phyloP scores from a whole-genome alignment of 2,329 filamentous ascomycete genomes.

The Zasmidium citrigriseum region DNA sequence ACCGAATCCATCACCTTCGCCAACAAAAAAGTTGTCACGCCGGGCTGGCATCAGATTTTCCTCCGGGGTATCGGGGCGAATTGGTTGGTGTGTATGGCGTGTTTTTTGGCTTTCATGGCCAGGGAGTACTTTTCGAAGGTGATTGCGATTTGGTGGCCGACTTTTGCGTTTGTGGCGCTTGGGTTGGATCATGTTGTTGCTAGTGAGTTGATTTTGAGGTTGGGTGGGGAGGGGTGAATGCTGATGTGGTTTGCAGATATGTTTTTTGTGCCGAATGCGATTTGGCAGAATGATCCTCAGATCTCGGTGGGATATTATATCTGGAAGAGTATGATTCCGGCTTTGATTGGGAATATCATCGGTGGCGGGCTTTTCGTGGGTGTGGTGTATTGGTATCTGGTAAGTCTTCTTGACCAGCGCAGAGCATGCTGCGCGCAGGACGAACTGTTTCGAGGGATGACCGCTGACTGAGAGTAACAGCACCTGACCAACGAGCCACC shows the following conservation, averaged over 20 bases:
- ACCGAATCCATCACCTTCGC: constrained; percentile 49
- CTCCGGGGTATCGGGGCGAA: constrained; percentile 56
- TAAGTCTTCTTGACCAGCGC: constrained; percentile 10
- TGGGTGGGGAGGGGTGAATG: too few species aligned
- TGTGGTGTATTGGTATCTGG: constrained; percentile 52
- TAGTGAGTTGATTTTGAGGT: constrained; percentile 55
- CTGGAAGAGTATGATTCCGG: constrained; percentile 59
- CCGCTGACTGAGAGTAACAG: constrained; percentile 3
- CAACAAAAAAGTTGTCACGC: constrained; percentile 51
- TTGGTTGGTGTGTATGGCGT: constrained; percentile 59
- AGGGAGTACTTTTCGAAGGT: constrained; percentile 57
- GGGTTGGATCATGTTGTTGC: constrained; percentile 58
- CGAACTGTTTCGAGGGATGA: too few species aligned
- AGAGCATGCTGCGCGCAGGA: neutral
- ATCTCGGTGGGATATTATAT: constrained; percentile 55
- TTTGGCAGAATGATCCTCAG: constrained; percentile 48
- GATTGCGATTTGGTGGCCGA: constrained; percentile 52
- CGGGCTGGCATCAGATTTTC: constrained; percentile 56
- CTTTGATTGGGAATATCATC: constrained; percentile 55
- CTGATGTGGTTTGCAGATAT: neutral
- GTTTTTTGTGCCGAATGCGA: constrained; percentile 46
- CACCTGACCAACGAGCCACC: constrained; percentile 14
- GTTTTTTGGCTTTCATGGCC: constrained; percentile 51
- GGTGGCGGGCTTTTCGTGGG: constrained; percentile 57
- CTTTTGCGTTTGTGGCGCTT: constrained; percentile 22